Base-by-base conservation (phyloP, 2,329 filamentous ascomycete genomes). In the Aspergillus brasiliensis region DNA sequence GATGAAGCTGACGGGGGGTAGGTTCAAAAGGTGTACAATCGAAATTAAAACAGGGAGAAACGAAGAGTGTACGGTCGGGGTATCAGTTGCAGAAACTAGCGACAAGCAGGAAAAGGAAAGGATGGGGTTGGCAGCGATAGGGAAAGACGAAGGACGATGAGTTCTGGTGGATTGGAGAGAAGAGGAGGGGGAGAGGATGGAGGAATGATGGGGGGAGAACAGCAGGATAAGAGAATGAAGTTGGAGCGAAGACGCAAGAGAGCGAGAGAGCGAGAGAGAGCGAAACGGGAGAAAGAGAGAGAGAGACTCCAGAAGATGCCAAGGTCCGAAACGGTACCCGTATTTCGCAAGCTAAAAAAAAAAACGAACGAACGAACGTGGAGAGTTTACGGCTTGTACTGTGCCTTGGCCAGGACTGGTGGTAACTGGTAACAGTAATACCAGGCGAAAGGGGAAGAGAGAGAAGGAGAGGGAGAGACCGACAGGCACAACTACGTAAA, bases 1-100 rank as follows among this genome's bases (percentile, higher is more conserved):
- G 38, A 56, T 34, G 23, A 51, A 46, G 55, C 11, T 19, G 44
- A 49, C 31, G 11, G 23, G 31, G 31, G 31, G 31, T 15, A n/a
- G n/a, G 31, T 34, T 10, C 11, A 34, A 53, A 15, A 27, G 65
- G 44, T 60, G 48, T 65, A 64, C 58, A 58, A 63, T 57, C 52
- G 63, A 65, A 44, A 54, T 51, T 58, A 58, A 57, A 60, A 62
- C 65, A 48, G 62, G 62, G 46, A 62, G 46, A 49, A 56, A 47
- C 37, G 40, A 46, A 31, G 25, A 28, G 34, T 17, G 55, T 37
- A 42, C 46, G 55, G 47, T 27, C 15, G 42, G 51, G 40, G 47
- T 44, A 52, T 51, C 56, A 53, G 49, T 40, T 55, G 48, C 19
- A 52, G 53, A 56, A 51, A 58, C 51, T 44, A 49, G 28, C 53